Evolutionary conservation across 139 green algal genomes (phyloP), one percentile per base, ranked within the genome.

Genomic region (Spirogloea muscicola): DNA sequence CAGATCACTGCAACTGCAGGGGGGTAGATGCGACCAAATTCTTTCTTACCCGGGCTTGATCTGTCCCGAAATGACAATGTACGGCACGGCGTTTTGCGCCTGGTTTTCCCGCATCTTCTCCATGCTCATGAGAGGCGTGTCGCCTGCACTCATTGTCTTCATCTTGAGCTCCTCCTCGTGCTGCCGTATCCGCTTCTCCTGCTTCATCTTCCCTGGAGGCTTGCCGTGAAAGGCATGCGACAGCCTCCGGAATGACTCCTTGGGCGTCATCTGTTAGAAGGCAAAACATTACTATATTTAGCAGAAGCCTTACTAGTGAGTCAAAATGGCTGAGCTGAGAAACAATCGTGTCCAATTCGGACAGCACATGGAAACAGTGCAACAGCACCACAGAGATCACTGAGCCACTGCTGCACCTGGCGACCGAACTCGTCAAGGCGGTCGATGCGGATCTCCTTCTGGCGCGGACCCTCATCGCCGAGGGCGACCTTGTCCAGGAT

Each of bases 211-310:
- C 76, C 68, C 84, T 29, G 91, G 91, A 13, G 79, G 46, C 42
- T 90, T 96, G 77, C 92, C 92, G 80, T 97, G 92, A 83, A 97
- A 97, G 39, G 84, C 90, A 82, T 96, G 85, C 77, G 85, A 94
- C 61, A 96, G 84, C 67, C 93, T 69, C 34, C 93, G 82, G 82
- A 96, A 97, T 31, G 87, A 84, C 80, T 97, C 93, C 88, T 97
- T 97, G 58, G 93, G 93, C 0, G 93, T 97, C 66, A 97, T 86
- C 74, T 81, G 73, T 1, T 25, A 31, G 46, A 31, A 31, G 21
- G 21, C n/a, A 55, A 55, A 55, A 21, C 46, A 55, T n/a, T 21
- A 55, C 46, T 21, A 55, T 55, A 55, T 55, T 55, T 55, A n/a
- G n/a, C n/a, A n/a, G n/a, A n/a, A n/a, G n/a, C n/a, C n/a, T n/a